These are phyloP conservation scores for Candida insectalens DNA, from an alignment of 805 yeast genomes.

Conservation along the genomic window DNA sequence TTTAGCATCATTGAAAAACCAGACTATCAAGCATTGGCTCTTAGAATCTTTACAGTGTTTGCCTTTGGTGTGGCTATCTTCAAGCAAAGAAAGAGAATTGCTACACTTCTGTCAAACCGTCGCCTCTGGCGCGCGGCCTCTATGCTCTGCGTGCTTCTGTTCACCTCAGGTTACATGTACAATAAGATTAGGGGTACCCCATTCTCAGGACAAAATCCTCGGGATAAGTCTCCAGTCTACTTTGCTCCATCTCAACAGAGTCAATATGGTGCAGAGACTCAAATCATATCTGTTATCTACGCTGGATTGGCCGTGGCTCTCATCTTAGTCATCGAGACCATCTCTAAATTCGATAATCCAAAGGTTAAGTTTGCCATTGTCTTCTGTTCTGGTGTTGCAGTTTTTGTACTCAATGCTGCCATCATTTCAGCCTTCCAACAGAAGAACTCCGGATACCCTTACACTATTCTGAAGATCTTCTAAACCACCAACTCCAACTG, in stretches of 20 bases:
- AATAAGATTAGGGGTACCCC: slow-evolving; percentile 71
- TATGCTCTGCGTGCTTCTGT: slow-evolving; percentile 55
- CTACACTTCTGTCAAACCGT: slow-evolving; percentile 35
- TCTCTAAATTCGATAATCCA: slow-evolving; percentile 37
- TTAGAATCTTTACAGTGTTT: slow-evolving; percentile 23
- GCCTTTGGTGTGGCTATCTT: slow-evolving; percentile 16
- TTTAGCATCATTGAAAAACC: slow-evolving; percentile 31
- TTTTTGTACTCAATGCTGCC: slow-evolving; percentile 53
- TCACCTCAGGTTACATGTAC: slow-evolving; percentile 89
- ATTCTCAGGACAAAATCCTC: slow-evolving; percentile 37
- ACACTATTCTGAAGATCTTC: slow-evolving; percentile 27
- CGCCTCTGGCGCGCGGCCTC: slow-evolving; percentile 66
- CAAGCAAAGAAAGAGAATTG: slow-evolving; percentile 25
- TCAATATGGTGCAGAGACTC: slow-evolving; percentile 87
- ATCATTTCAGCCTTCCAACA: slow-evolving; percentile 55
- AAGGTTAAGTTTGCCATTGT: slow-evolving; percentile 42
- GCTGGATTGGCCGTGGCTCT: slow-evolving; percentile 55
- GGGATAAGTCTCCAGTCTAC: slow-evolving; percentile 28
- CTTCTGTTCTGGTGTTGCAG: slow-evolving; percentile 28
- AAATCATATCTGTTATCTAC: slow-evolving; percentile 66
- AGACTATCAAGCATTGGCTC: slow-evolving; percentile 24
- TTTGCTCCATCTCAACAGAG: slow-evolving; percentile 52
- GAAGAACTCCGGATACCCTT: slow-evolving; percentile 77
- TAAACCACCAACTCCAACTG: no score
- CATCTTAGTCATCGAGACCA: slow-evolving; percentile 47